Percentiles rank a stretch among this genome's conserved stretches.
These are phyloP conservation scores for Hericium rajendrae DNA, from an alignment of 768 basidiomycete species.

Conservation along the genomic window DNA sequence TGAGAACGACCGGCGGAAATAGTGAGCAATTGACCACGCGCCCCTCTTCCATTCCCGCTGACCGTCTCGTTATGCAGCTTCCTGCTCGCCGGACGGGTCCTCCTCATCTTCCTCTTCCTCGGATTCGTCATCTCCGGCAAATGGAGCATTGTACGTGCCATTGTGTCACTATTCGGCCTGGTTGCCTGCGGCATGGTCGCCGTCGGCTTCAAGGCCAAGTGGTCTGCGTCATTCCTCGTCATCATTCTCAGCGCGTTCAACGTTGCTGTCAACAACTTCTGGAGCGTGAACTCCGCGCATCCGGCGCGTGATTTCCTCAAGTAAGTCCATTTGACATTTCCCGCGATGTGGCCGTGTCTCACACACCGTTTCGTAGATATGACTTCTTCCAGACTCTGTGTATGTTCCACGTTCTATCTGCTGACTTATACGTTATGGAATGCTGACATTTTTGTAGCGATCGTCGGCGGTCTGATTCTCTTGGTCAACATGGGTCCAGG, in stretches of 20 bases:
- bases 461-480: slow-evolving; percentile 94
- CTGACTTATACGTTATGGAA: neutral
- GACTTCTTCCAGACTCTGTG: slow-evolving; percentile 99
- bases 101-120: slow-evolving; percentile 98
- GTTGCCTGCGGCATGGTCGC: slow-evolving; percentile 94
- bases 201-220: slow-evolving; percentile 98
- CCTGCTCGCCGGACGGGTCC: slow-evolving; percentile 92
- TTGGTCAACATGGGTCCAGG: slow-evolving; percentile 98
- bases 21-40: slow-evolving; percentile 42
- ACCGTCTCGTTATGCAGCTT: slow-evolving; percentile 44
- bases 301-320: slow-evolving; percentile 98
- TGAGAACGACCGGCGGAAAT: slow-evolving; percentile 97
- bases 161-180: slow-evolving; percentile 86
- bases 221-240: slow-evolving; percentile 94
- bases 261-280: slow-evolving; percentile 98
- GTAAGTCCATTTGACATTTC: slow-evolving; percentile 26
- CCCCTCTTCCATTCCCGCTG: neutral
- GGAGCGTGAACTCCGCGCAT: slow-evolving; percentile 85
- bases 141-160: slow-evolving; percentile 79
- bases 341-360: slow-evolving; percentile 16
- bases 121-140: slow-evolving; percentile 92
- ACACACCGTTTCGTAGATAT: slow-evolving; percentile 43
- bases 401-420: slow-evolving; percentile 20
- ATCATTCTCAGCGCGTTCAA: slow-evolving; percentile 90
- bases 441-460: slow-evolving; percentile 36